Evolutionary conservation across 2,329 filamentous ascomycete species (phyloP).

Genomic region (Tolypocladium inflatum): DNA sequence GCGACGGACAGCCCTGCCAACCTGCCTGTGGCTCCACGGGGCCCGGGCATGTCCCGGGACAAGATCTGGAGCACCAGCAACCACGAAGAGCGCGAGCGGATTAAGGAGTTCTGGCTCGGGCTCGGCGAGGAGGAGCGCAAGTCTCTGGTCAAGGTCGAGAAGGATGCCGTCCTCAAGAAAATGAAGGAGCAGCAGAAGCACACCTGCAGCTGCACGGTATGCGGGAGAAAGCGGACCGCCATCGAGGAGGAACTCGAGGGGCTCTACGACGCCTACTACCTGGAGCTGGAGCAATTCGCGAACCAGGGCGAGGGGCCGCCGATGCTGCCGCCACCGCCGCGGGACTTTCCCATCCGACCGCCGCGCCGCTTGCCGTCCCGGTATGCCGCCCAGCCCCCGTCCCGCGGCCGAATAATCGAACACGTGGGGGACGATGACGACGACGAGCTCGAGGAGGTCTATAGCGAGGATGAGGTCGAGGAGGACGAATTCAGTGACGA

Average conservation of each 20-base stretch:
- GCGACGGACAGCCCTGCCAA: conserved; percentile 1
- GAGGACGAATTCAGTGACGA: conserved; percentile 57
- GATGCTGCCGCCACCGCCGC: conserved; percentile 33
- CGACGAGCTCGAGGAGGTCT: conserved; percentile 41
- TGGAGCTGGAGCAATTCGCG: conserved; percentile 95
- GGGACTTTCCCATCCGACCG: conserved; percentile 51
- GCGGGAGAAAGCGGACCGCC: conserved; percentile 87
- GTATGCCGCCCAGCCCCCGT: conserved; percentile 59
- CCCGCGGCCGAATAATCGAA: conserved; percentile 64
- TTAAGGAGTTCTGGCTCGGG: conserved; percentile 97
- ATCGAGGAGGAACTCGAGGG: conserved; percentile 98
- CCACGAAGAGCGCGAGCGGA: conserved; percentile 88
- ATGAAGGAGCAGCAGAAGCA: conserved; percentile 99
- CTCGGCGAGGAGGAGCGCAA: conserved; percentile 91
- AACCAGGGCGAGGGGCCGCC: conserved; percentile 67
- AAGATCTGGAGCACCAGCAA: conserved; percentile 98
- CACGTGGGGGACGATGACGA: conserved; percentile 49
- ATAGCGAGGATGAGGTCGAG: conserved; percentile 43
- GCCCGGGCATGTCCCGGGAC: conserved; percentile 53
- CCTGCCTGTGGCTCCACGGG: conserved; percentile 20
- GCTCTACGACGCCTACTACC: conserved; percentile 96
- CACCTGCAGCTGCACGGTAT: conserved; percentile 96
- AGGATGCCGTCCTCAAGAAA: conserved; percentile 93
- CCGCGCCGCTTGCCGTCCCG: conserved; percentile 47
- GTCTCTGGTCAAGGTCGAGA: conserved; percentile 93